Base-by-base conservation (phyloP, 495 filamentous ascomycete species). In the Hypoxylon subgilvum region DNA sequence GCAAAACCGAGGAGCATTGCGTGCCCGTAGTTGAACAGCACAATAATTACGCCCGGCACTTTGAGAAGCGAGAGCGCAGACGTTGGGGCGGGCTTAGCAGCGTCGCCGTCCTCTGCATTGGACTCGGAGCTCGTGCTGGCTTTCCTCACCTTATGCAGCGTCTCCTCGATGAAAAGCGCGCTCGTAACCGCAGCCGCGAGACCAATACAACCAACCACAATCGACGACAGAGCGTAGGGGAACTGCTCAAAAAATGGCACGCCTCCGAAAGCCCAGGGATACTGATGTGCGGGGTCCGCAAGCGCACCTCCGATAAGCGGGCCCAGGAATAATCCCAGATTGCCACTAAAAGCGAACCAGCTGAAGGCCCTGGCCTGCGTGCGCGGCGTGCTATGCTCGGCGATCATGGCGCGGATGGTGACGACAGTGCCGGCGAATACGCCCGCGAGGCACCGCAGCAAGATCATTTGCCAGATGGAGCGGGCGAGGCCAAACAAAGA, bases 311-410 rank as follows among this genome's bases (percentile, higher is more conserved):
- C 87, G 39, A 91, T 65, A 2, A 89, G 42, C 14, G 87, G 86
- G 0, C 88, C 88, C 3, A 88, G 28, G 58, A 88, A 82, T 18
- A 89, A 82, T n/a, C 88, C 88, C 14, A 89, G 1, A 61, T 90
- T 89, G 18, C 84, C 80, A 3, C 74, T 72, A 57, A 91, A 88
- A 14, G 86, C 84, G 62, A 89, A 91, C 75, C 82, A 87, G 61
- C 84, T 84, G 68, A 91, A 91, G 8, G 86, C 84, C 18, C 78
- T 70, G 1, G 87, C 88, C 67, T 89, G 86, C 1, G 84, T 88
- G 63, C 77, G 78, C 18, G 76, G 67, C 4, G 85, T 86, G 70
- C 82, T 86, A 65, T 84, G 84, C 72, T 90, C 87, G 27, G 83
- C 78, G 43, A 90, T 77, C 84, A 89, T 89, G 21, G 87, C 81